phyloP scores from a whole-genome alignment of 768 basidiomycete genomes.

The Boletus tylopilopsis region DNA sequence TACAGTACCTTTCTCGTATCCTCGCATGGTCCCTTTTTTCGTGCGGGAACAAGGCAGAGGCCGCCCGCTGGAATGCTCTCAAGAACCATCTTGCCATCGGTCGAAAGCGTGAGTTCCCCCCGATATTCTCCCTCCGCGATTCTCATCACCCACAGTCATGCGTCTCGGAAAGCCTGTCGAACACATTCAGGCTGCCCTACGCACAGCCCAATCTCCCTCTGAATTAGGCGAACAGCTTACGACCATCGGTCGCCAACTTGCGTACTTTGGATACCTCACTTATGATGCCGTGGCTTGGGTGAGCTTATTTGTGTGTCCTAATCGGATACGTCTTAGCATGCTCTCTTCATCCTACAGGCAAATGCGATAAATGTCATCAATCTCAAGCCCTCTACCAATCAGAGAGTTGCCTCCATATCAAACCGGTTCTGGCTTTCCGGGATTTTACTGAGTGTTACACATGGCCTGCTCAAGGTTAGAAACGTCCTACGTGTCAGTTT shows the following conservation, averaged over 20 bases:
- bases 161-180: constrained; percentile 93
- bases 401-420: constrained; percentile 58
- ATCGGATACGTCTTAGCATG: background rate
- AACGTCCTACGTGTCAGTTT: background rate
- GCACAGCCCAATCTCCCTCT: constrained; percentile 52
- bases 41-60: constrained; percentile 66
- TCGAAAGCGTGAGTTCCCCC: constrained; percentile 63
- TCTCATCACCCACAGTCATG: constrained; percentile 55
- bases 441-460: constrained; percentile 73
- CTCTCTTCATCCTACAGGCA: constrained; percentile 39
- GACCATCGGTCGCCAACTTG: constrained; percentile 77
- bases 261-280: constrained; percentile 83
- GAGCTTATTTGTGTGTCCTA: constrained; percentile 21
- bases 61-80: constrained; percentile 76
- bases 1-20: constrained; percentile 90
- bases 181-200: constrained; percentile 86
- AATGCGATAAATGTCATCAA: constrained; percentile 63
- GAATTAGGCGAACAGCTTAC: constrained; percentile 70
- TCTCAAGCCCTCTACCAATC: constrained; percentile 56
- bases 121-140: background rate
- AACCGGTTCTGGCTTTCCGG: constrained; percentile 89
- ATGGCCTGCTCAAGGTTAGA: constrained; percentile 64
- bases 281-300: constrained; percentile 89
- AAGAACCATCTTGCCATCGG: constrained; percentile 82
- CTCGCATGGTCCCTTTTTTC: constrained; percentile 78